A percentile compares a stretch with the other conserved stretches of the same genome.
These are phyloP conservation scores for Scenedesmus sp. DNA, from an alignment of 163 green algal genomes.

Conservation along the genomic window DNA sequence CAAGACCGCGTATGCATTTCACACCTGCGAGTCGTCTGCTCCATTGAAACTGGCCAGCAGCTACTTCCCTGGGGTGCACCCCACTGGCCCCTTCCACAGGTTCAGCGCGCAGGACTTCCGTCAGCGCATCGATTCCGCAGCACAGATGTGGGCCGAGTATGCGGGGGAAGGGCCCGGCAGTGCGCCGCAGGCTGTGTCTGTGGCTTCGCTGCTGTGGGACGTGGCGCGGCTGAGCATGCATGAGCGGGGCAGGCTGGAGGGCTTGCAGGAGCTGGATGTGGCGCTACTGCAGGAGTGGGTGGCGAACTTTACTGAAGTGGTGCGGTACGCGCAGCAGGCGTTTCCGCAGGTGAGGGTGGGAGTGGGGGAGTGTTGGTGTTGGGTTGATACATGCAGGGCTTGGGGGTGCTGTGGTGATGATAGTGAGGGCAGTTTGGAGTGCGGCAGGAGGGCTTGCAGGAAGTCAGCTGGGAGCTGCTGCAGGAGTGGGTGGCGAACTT, in stretches of 20 bases:
- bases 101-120: constrained; percentile 24
- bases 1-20: constrained; percentile 51
- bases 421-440: neutral
- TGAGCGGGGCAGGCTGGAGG: constrained; percentile 35
- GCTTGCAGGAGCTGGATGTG: neutral
- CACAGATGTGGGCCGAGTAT: constrained; percentile 16
- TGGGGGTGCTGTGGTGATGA: neutral
- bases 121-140: neutral
- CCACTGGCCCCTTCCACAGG: constrained; percentile 42
- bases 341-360: constrained; percentile 40
- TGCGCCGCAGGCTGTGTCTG: constrained; percentile 34
- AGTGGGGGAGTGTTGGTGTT: neutral
- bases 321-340: constrained; percentile 31
- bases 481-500: constrained; percentile 48
- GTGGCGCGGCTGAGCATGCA: constrained; percentile 47
- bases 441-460: constrained; percentile 16
- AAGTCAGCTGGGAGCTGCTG: neutral
- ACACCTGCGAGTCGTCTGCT: constrained; percentile 10
- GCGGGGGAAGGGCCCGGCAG: neutral
- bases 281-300: constrained; percentile 34
- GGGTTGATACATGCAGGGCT: too few species aligned
- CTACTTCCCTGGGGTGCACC: constrained; percentile 57
- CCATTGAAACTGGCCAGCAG: constrained; percentile 45
- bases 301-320: constrained; percentile 47
- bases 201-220: constrained; percentile 51